These are phyloP conservation scores for Aspergillus unguis DNA, from an alignment of 2,329 filamentous ascomycete genomes.

Conservation along the genomic window DNA sequence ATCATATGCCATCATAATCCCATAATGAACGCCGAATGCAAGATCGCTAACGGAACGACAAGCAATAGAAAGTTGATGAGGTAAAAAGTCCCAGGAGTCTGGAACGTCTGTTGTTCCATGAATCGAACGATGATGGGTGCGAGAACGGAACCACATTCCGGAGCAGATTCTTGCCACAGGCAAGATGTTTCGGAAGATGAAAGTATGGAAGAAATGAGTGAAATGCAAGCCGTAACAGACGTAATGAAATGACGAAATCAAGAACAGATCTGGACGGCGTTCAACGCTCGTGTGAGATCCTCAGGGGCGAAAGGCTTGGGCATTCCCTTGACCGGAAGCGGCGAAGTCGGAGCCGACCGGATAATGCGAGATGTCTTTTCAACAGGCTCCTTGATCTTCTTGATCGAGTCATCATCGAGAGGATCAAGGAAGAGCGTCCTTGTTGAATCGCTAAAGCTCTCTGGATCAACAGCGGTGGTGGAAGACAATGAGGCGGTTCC, in stretches of 20 bases:
- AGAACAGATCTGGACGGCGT: constrained; percentile 33
- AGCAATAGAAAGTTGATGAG: constrained; percentile 2
- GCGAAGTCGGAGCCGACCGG: constrained; percentile 25
- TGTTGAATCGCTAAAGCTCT: constrained; percentile 34
- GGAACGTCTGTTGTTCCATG: constrained; percentile 10
- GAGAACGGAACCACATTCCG: not conserved
- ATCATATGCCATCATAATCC: not conserved
- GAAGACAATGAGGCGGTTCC: constrained; percentile 34
- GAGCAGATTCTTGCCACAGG: not conserved
- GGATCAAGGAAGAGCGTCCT: constrained; percentile 34
- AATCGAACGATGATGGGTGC: not conserved
- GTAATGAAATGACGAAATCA: not conserved
- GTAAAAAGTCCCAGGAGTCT: constrained; percentile 9
- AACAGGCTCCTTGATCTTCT: constrained; percentile 32
- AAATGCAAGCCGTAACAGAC: constrained; percentile 2
- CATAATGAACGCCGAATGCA: constrained; percentile 1
- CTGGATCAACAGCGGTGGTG: constrained; percentile 34
- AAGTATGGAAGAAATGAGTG: constrained; percentile 3
- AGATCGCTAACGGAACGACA: constrained; percentile 1
- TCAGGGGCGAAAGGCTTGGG: constrained; percentile 34
- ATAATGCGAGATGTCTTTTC: constrained; percentile 31
- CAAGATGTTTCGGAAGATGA: not conserved
- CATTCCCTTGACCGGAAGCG: constrained; percentile 24
- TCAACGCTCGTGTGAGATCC: constrained; percentile 37
- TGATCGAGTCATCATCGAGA: constrained; percentile 27